These are phyloP conservation scores for Fusarium armeniacum DNA, from an alignment of 2,329 filamentous ascomycete species.

Conservation along the genomic window DNA sequence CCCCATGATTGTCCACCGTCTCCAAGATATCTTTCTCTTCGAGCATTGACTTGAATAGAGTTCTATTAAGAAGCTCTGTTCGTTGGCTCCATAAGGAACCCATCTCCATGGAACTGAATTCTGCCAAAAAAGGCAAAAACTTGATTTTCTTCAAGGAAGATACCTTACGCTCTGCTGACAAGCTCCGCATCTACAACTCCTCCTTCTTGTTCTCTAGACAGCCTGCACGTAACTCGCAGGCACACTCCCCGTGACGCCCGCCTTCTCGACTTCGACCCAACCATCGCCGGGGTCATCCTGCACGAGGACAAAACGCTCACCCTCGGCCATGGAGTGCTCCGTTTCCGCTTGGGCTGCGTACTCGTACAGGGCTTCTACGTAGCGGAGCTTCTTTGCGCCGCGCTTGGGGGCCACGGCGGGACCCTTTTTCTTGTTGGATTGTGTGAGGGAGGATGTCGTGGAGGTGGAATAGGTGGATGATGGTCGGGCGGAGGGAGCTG, in stretches of 20 bases:
- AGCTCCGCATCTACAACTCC: constrained; percentile 26
- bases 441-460: constrained; percentile 54
- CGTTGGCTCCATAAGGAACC: constrained; percentile 5
- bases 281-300: constrained; percentile 92
- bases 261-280: constrained; percentile 97
- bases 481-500: constrained; percentile 69
- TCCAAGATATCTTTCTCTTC: constrained; percentile 20
- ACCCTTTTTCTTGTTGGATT: constrained; percentile 81
- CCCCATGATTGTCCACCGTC: constrained; percentile 11
- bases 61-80: constrained; percentile 21
- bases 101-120: background rate
- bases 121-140: background rate
- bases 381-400: constrained; percentile 92
- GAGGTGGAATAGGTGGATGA: constrained; percentile 84
- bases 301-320: constrained; percentile 91
- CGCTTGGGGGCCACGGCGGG: constrained; percentile 91
- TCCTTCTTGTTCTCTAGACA: constrained; percentile 62
- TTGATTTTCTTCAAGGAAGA: background rate
- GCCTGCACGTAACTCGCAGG: constrained; percentile 93
- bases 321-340: constrained; percentile 91
- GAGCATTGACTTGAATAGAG: constrained; percentile 3
- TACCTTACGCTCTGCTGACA: constrained; percentile 13
- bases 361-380: constrained; percentile 93
- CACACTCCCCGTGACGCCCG: constrained; percentile 87
- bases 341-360: constrained; percentile 87